A percentile compares a stretch with the other conserved stretches of the same genome.
phyloP scores from a whole-genome alignment of 352 stramenopile genomes.

The Globisporangium alternatum region DNA sequence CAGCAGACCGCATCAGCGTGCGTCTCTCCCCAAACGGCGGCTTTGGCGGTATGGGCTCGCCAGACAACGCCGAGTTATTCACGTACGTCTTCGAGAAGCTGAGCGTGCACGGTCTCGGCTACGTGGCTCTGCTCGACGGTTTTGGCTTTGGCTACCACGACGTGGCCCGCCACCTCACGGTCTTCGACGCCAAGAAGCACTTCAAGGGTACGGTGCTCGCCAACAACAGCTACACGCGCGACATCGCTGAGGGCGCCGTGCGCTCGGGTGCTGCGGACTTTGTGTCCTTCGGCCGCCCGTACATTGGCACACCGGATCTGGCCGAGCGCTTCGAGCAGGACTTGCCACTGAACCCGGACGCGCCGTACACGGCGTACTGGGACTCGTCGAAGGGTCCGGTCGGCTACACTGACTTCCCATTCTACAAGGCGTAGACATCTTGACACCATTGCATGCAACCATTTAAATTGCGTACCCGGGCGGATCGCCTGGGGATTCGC shows the following conservation, averaged over 20 bases:
- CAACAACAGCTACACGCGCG: slow-evolving; percentile 16
- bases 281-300: slow-evolving; percentile 26
- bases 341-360: not conserved
- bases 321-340: slow-evolving; percentile 12
- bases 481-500: no score
- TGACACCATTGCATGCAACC: no score
- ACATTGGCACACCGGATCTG: slow-evolving; percentile 36
- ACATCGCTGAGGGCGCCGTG: not conserved
- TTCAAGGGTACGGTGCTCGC: slow-evolving; percentile 15
- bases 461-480: no score
- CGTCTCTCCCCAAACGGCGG: slow-evolving; percentile 13
- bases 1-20: slow-evolving; percentile 12
- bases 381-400: not conserved
- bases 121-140: slow-evolving; percentile 16
- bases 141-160: slow-evolving; percentile 3
- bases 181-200: slow-evolving; percentile 8
- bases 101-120: slow-evolving; percentile 12
- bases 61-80: slow-evolving; percentile 18
- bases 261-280: slow-evolving; percentile 19
- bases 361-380: not conserved
- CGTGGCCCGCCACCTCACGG: not conserved
- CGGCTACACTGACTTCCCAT: not conserved
- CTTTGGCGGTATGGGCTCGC: slow-evolving; percentile 10
- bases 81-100: slow-evolving; percentile 19
- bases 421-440: no score